Percentiles rank a stretch among this genome's conserved stretches.
Evolutionary conservation across 345 rosid genomes (phyloP).

Genomic region (Gossypium longicalyx): DNA sequence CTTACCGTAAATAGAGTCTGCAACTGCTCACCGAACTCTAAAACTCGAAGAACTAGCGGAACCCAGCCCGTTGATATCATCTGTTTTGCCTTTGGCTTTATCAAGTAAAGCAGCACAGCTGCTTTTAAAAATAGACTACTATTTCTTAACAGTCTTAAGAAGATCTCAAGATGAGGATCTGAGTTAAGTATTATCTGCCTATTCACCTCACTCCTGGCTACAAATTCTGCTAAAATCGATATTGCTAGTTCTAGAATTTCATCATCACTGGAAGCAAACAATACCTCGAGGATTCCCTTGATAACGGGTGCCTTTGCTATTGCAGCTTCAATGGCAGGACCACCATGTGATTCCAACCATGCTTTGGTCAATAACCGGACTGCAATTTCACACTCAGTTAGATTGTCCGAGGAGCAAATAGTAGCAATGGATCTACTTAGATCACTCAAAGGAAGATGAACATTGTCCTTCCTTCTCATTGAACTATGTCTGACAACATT

Average conservation of each 20-base stretch:
- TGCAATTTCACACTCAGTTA: constrained; percentile 46
- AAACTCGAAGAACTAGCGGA: constrained; percentile 49
- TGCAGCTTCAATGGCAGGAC: constrained; percentile 32
- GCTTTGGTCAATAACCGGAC: constrained; percentile 36
- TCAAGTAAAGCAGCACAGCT: constrained; percentile 48
- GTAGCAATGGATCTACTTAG: constrained; percentile 35
- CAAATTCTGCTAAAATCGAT: constrained; percentile 48
- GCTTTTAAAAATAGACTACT: constrained; percentile 55
- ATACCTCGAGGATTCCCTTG: constrained; percentile 48
- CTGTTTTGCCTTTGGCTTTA: constrained; percentile 60
- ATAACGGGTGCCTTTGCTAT: constrained; percentile 37
- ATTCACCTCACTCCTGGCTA: constrained; percentile 23
- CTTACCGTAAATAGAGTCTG: constrained; percentile 52
- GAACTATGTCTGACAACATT: constrained; percentile 16
- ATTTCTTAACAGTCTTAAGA: constrained; percentile 46
- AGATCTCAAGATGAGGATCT: constrained; percentile 53
- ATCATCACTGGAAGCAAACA: constrained; percentile 50
- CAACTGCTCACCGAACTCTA: constrained; percentile 54
- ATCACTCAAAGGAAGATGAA: constrained; percentile 22
- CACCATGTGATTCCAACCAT: constrained; percentile 44
- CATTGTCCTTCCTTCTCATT: constrained; percentile 8
- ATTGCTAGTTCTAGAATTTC: constrained; percentile 50
- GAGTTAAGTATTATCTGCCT: constrained; percentile 38
- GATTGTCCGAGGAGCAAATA: constrained; percentile 36
- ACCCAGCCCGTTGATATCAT: constrained; percentile 59